Evolutionary conservation across 148 eudicot genomes (phyloP).

Genomic region (Rhododendron ferrugineum): DNA sequence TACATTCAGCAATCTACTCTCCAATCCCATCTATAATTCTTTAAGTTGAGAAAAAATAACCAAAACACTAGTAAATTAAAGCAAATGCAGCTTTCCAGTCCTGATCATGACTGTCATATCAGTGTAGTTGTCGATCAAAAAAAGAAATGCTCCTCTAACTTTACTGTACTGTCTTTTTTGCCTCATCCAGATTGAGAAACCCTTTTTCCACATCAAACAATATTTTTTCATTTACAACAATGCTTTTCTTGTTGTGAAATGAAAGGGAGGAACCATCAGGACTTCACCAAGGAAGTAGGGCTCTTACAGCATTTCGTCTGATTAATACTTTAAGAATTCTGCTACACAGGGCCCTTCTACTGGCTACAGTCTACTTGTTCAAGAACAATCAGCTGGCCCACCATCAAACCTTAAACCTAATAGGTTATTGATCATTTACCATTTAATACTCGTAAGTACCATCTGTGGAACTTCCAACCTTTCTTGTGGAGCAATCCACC

Average conservation of each 20-base stretch:
- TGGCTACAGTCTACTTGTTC: no score
- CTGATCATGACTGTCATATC: not conserved
- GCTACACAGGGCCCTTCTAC: no score
- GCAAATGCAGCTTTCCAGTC: not conserved
- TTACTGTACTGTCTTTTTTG: not conserved
- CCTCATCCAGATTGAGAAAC: not conserved
- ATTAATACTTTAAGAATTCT: no score
- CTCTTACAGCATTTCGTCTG: no score
- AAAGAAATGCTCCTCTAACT: not conserved
- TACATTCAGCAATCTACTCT: not conserved
- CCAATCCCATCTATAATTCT: not conserved
- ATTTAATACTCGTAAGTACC: not conserved
- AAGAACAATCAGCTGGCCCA: no score
- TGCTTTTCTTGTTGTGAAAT: not conserved
- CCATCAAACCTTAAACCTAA: no score
- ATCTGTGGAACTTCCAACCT: not conserved
- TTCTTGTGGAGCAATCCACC: not conserved
- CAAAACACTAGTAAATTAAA: not conserved
- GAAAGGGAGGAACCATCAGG: not conserved
- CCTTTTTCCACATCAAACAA: not conserved
- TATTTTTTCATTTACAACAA: not conserved
- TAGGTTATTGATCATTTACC: no score
- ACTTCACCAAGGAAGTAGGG: not conserved
- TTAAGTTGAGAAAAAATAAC: not conserved
- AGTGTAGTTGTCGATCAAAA: not conserved